phyloP scores from a whole-genome alignment of 2,329 filamentous ascomycete genomes.

The Penicillium sp. region DNA sequence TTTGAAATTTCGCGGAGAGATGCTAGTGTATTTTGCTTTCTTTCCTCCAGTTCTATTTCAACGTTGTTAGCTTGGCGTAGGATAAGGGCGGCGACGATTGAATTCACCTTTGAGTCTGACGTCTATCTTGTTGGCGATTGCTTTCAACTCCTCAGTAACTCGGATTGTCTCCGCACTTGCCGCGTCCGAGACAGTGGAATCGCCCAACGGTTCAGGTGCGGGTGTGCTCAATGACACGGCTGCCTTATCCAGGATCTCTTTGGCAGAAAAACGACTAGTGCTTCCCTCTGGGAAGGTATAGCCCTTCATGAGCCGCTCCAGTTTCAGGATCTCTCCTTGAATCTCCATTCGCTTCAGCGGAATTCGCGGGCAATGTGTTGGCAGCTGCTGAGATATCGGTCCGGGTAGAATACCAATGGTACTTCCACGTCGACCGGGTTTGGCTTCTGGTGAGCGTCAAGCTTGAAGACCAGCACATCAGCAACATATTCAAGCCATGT shows the following conservation, averaged over 20 bases:
- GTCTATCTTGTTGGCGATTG: constrained; percentile 41
- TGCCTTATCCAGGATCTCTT: constrained; percentile 39
- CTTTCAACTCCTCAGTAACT: constrained; percentile 38
- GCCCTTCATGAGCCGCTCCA: constrained; percentile 34
- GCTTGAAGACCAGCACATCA: constrained; percentile 57
- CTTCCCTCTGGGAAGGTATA: constrained; percentile 29
- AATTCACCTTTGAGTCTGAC: constrained; percentile 43
- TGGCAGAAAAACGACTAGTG: constrained; percentile 26
- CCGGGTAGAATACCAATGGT: constrained; percentile 58
- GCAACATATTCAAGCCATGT: constrained; percentile 53
- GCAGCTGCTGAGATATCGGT: constrained; percentile 61
- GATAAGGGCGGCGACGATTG: neutral
- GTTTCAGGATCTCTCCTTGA: constrained; percentile 32
- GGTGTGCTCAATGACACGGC: constrained; percentile 33
- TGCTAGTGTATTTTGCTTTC: constrained; percentile 44
- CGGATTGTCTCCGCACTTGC: constrained; percentile 27
- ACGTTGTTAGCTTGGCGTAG: constrained; percentile 6
- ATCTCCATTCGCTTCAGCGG: constrained; percentile 42
- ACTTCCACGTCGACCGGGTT: constrained; percentile 51
- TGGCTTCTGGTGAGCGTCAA: constrained; percentile 39
- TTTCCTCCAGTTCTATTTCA: constrained; percentile 44
- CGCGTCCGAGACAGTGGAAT: constrained; percentile 18
- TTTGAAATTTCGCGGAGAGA: constrained; percentile 48
- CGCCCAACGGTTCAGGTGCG: constrained; percentile 24
- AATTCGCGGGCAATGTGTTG: constrained; percentile 51